Evolutionary conservation across 176 grass and related monocot genomes (phyloP).

Genomic region (Bromus sterilis): DNA sequence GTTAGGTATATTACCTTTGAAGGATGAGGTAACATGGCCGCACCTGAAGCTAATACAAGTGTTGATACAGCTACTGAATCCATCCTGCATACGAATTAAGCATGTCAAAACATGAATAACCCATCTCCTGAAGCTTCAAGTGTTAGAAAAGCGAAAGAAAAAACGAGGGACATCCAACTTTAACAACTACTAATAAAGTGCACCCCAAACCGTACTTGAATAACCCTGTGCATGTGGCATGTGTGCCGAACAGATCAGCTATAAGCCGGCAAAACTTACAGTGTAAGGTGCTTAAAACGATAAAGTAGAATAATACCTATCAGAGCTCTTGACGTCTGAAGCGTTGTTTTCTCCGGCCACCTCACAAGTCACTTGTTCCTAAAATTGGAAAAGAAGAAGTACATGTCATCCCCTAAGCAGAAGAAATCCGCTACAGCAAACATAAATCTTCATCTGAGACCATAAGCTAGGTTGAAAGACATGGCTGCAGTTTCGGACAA

Average conservation of each 20-base stretch:
- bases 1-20: conserved; percentile 53
- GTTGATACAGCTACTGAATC: conserved; percentile 22
- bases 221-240: background rate
- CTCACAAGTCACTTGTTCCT: conserved; percentile 41
- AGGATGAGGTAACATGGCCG: conserved; percentile 90
- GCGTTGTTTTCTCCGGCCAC: conserved; percentile 13
- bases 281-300: background rate
- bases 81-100: conserved; percentile 38
- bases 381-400: background rate
- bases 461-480: background rate
- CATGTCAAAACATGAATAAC: background rate
- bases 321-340: conserved; percentile 21
- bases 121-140: background rate
- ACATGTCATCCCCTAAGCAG: background rate
- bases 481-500: background rate
- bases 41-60: conserved; percentile 70
- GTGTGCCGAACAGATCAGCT: background rate
- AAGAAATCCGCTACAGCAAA: background rate
- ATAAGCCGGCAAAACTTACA: background rate
- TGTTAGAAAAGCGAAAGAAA: background rate
- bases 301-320: conserved; percentile 37
- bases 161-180: background rate
- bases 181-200: background rate
- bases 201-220: background rate
- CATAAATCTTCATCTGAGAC: background rate